Evolutionary conservation across 805 yeast species (phyloP).

Genomic region (Cyberlindnera veronae): DNA sequence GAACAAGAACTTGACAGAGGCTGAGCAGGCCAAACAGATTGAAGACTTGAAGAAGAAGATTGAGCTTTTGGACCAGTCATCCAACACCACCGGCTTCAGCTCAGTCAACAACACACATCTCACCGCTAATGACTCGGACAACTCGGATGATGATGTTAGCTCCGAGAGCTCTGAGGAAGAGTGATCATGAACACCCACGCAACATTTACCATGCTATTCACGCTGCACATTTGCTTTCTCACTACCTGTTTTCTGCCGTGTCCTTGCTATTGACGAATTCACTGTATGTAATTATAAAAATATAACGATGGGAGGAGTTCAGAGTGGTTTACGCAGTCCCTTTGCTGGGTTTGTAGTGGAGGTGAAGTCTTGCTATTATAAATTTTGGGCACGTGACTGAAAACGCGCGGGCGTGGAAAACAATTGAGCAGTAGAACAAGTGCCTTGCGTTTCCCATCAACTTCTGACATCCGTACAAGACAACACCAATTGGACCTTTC

Average conservation of each 20-base stretch:
- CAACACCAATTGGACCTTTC: too few species aligned
- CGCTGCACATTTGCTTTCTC: background rate
- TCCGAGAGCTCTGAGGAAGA: constrained; percentile 76
- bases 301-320: background rate
- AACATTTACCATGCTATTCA: background rate
- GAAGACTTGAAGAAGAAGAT: constrained; percentile 71
- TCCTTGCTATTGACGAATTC: background rate
- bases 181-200: constrained; percentile 25
- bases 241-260: background rate
- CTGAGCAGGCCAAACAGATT: constrained; percentile 63
- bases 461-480: too few species aligned
- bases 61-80: constrained; percentile 55
- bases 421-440: too few species aligned
- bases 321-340: background rate
- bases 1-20: constrained; percentile 58
- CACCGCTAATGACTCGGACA: constrained; percentile 36
- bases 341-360: too few species aligned
- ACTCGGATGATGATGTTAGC: constrained; percentile 52
- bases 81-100: constrained; percentile 24
- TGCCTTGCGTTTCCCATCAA: too few species aligned
- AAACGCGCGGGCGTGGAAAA: too few species aligned
- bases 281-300: background rate
- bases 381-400: too few species aligned
- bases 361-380: too few species aligned
- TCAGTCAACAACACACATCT: background rate